Evolutionary conservation across 164 flowering plant species (phyloP).

Genomic region (Liquidambar formosana): DNA sequence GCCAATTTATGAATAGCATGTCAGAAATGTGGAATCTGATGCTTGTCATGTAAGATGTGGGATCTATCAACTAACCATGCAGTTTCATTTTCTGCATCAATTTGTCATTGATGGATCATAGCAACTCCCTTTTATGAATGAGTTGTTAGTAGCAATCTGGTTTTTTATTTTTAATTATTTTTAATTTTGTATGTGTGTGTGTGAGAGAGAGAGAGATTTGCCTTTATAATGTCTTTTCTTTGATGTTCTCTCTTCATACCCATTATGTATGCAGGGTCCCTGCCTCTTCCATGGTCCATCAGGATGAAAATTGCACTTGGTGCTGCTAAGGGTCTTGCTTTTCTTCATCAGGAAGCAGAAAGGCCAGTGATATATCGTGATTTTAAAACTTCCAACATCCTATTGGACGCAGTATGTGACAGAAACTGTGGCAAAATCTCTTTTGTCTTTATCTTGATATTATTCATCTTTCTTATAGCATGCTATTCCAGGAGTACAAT

Average conservation of each 20-base stretch:
- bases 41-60: too few relatives aligned
- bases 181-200: too few relatives aligned
- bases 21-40: too few relatives aligned
- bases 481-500: conserved; percentile 62
- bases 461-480: conserved; percentile 7
- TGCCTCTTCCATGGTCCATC: conserved; percentile 58
- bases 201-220: too few relatives aligned
- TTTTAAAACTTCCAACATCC: conserved; percentile 51
- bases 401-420: conserved; percentile 44
- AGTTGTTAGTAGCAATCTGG: not conserved
- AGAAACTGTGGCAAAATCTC: not conserved
- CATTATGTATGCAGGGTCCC: conserved; percentile 35
- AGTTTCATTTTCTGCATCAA: too few relatives aligned
- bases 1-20: too few relatives aligned
- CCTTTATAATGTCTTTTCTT: not conserved
- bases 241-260: conserved; percentile 5
- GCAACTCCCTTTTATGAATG: not conserved
- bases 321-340: conserved; percentile 58
- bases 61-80: too few relatives aligned
- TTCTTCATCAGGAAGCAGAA: conserved; percentile 57
- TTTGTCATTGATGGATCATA: too few relatives aligned
- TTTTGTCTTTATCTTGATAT: not conserved
- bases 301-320: conserved; percentile 57
- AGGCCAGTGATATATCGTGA: conserved; percentile 54
- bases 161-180: too few relatives aligned